These are phyloP conservation scores for Arthrobotrys iridis DNA, from an alignment of 2,329 filamentous ascomycete species.

Conservation along the genomic window DNA sequence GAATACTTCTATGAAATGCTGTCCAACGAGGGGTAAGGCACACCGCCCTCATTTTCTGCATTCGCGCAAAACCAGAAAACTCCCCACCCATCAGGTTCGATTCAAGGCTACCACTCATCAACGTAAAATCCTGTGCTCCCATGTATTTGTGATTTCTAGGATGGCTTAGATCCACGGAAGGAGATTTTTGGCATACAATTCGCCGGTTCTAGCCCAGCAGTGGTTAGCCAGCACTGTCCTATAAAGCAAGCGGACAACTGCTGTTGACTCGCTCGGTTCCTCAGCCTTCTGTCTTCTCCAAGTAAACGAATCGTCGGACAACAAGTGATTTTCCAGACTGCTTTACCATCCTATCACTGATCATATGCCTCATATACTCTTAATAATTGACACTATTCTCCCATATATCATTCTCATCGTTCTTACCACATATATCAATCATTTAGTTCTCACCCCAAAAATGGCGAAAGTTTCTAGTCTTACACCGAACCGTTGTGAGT, in stretches of 20 bases:
- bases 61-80: not conserved
- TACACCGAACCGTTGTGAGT: not conserved
- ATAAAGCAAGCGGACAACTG: not conserved
- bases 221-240: not conserved
- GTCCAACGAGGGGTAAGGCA: constrained; percentile 5
- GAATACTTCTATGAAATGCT: not conserved
- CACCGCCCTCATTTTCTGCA: not conserved
- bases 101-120: too few species aligned
- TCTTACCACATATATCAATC: not conserved
- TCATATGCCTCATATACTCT: not conserved
- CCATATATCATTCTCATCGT: not conserved
- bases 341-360: not conserved
- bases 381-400: not conserved
- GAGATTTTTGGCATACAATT: not conserved
- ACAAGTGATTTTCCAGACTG: not conserved
- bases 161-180: not conserved
- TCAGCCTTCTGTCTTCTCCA: not conserved
- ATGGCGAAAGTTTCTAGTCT: not conserved
- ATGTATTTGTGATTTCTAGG: not conserved
- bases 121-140: not conserved
- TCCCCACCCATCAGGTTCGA: too few species aligned
- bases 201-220: not conserved
- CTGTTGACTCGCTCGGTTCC: not conserved
- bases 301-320: not conserved
- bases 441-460: not conserved